phyloP scores from a whole-genome alignment of 148 eudicot genomes.

The Amaranthus palmeri region DNA sequence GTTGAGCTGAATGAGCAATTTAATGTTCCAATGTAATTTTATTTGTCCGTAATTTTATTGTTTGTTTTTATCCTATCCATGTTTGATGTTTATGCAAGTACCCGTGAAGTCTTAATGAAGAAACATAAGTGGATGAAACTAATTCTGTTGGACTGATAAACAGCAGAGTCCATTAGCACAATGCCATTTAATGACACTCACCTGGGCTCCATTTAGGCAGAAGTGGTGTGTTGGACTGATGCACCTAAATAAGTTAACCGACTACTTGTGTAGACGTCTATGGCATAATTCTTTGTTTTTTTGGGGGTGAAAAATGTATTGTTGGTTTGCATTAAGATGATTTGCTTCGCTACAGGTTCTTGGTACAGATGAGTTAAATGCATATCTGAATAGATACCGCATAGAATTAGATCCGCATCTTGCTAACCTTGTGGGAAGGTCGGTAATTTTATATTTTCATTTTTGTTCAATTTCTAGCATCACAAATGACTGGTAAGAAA shows the following conservation, averaged over 20 bases:
- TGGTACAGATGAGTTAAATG: slow-evolving; percentile 75
- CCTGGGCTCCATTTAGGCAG: no score
- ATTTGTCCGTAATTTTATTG: no score
- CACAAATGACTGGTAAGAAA: background rate
- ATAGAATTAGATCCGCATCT: slow-evolving; percentile 78
- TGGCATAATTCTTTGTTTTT: background rate
- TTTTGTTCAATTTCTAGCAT: background rate
- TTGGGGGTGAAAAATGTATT: background rate
- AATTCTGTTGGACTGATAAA: no score
- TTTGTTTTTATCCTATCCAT: no score
- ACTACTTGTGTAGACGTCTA: no score
- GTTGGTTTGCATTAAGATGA: background rate
- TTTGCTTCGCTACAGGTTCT: slow-evolving; percentile 42
- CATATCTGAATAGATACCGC: slow-evolving; percentile 71
- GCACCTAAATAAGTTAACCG: no score
- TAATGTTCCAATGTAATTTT: background rate
- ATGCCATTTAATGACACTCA: no score
- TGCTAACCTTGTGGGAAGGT: slow-evolving; percentile 87
- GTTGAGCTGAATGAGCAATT: background rate
- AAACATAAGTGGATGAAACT: no score
- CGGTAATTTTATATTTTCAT: slow-evolving; percentile 7
- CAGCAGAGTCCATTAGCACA: no score
- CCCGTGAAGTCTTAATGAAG: no score
- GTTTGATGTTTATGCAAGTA: no score
- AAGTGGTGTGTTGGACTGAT: no score